Evolutionary conservation across 768 basidiomycete genomes (phyloP).

Genomic region (Tulasnella sp.): DNA sequence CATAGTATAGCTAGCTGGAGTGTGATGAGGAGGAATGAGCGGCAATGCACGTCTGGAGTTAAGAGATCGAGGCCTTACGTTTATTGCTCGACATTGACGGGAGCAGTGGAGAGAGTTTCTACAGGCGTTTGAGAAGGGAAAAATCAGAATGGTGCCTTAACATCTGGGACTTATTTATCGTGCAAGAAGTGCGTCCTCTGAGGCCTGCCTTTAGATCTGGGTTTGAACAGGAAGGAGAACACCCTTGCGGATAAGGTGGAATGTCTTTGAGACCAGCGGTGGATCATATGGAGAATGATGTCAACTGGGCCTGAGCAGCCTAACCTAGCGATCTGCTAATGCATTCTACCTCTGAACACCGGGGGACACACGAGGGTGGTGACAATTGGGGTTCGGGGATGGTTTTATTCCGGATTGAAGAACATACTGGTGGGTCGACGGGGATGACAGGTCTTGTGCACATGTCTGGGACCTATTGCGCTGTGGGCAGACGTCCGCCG

Average conservation of each 20-base stretch:
- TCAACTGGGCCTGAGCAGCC: neutral
- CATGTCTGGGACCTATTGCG: neutral
- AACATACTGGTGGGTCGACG: neutral
- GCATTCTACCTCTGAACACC: too few species aligned
- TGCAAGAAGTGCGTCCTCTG: neutral
- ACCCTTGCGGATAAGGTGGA: neutral
- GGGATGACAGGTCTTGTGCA: neutral
- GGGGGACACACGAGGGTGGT: neutral
- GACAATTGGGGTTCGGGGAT: neutral
- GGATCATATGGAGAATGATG: neutral
- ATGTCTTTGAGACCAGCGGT: neutral
- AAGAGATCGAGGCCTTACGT: neutral
- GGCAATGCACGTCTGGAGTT: neutral
- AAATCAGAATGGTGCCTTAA: neutral
- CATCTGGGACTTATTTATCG: neutral
- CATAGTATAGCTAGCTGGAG: neutral
- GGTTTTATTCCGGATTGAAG: neutral
- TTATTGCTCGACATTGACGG: neutral
- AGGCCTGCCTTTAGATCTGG: neutral
- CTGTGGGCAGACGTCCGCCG: neutral
- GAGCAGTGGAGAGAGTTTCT: neutral
- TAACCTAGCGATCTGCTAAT: neutral
- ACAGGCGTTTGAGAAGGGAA: neutral
- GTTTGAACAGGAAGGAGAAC: neutral
- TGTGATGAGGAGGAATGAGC: neutral